These are phyloP conservation scores for Alternaria sp. DNA, from an alignment of 2,329 filamentous ascomycete species.

Conservation along the genomic window DNA sequence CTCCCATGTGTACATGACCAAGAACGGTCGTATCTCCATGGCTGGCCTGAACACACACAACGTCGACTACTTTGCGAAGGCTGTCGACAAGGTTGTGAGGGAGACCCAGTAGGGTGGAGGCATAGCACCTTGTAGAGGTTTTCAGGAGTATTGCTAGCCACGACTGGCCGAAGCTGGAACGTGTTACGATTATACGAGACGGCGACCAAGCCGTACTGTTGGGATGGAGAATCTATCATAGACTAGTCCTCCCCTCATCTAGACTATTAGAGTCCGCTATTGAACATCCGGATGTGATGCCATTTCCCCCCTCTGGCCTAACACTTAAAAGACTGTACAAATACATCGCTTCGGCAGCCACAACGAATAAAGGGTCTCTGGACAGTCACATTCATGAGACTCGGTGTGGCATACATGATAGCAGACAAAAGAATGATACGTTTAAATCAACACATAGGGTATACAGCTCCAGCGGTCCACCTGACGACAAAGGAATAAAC, in stretches of 20 bases:
- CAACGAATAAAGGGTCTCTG: neutral
- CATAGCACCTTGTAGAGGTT: neutral
- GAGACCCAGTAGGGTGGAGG: slow-evolving; percentile 49
- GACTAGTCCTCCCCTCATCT: neutral
- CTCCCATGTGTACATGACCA: slow-evolving; percentile 87
- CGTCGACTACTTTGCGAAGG: slow-evolving; percentile 89
- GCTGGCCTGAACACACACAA: slow-evolving; percentile 94
- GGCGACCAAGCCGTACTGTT: neutral
- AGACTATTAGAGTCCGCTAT: neutral
- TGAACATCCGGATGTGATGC: neutral
- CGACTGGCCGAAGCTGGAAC: neutral
- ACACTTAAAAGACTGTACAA: neutral
- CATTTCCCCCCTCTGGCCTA: no score
- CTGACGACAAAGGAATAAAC: neutral
- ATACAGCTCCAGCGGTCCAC: neutral
- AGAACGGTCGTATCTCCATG: slow-evolving; percentile 98
- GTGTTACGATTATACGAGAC: neutral
- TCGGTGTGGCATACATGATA: neutral
- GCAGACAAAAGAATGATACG: neutral
- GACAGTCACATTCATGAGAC: neutral
- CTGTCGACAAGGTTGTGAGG: slow-evolving; percentile 82
- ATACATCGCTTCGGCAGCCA: neutral
- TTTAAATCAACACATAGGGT: neutral
- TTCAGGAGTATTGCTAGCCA: neutral
- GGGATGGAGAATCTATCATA: neutral